phyloP scores from a whole-genome alignment of 2,329 filamentous ascomycete species.

The Aphanocladium album region DNA sequence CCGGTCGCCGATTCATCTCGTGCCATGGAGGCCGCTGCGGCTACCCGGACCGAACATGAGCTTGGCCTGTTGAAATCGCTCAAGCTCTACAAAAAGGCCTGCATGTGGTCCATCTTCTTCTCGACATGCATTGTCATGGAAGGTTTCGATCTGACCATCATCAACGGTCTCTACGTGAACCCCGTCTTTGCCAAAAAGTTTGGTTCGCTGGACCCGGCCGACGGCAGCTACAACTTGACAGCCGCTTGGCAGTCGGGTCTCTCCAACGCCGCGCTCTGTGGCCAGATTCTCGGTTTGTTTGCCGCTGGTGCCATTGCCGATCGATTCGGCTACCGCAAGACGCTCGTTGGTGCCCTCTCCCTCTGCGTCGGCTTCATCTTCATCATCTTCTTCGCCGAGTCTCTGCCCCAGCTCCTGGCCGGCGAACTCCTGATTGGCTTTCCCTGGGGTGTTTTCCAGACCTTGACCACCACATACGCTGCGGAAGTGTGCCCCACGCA shows the following conservation, averaged over 20 bases:
- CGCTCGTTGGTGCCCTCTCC: constrained; percentile 38
- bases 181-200: constrained; percentile 35
- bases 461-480: constrained; percentile 43
- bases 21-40: constrained; percentile 19
- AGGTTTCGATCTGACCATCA: constrained; percentile 35
- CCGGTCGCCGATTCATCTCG: not conserved
- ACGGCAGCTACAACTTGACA: constrained; percentile 41
- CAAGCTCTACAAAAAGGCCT: constrained; percentile 35
- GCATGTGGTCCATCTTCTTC: constrained; percentile 33
- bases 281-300: constrained; percentile 47
- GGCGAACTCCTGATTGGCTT: constrained; percentile 44
- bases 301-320: constrained; percentile 45
- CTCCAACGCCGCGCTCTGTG: constrained; percentile 42
- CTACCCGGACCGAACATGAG: constrained; percentile 30
- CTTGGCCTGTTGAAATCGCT: constrained; percentile 30
- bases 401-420: constrained; percentile 35
- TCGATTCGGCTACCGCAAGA: constrained; percentile 41
- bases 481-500: constrained; percentile 41
- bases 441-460: constrained; percentile 44
- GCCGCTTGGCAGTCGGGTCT: constrained; percentile 49
- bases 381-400: constrained; percentile 42
- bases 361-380: constrained; percentile 41
- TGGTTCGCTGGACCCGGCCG: constrained; percentile 25
- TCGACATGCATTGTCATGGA: constrained; percentile 36
- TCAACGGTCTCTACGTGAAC: constrained; percentile 38